Conservation (phyloP, 2,329 filamentous ascomycete genomes). For the Colletotrichum truncatum region DNA sequence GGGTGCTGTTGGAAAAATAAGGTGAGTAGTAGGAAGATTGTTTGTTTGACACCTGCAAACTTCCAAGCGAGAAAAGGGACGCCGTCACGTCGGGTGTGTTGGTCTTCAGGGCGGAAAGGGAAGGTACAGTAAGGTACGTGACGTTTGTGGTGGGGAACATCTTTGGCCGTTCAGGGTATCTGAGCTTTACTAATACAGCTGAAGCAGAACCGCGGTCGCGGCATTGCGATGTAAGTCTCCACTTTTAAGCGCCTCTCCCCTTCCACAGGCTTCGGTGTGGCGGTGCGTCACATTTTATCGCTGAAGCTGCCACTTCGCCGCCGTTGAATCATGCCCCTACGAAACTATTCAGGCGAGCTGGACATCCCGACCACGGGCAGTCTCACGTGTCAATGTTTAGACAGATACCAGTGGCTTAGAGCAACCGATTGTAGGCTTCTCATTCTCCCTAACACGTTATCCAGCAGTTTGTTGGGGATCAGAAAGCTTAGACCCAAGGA, state of each 20-base stretch:
- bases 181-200: constrained; percentile 5
- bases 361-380: no score
- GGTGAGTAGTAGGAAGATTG: neutral
- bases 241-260: neutral
- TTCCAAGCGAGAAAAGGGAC: neutral
- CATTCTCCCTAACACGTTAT: no score
- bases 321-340: no score
- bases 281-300: constrained; percentile 15
- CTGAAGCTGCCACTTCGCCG: no score
- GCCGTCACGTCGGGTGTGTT: neutral
- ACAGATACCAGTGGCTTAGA: no score
- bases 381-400: no score
- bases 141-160: constrained; percentile 19
- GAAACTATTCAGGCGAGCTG: no score
- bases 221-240: constrained; percentile 2
- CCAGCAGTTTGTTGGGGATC: no score
- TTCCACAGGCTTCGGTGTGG: constrained; percentile 29
- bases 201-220: neutral
- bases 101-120: neutral
- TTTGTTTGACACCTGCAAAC: neutral
- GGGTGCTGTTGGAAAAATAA: neutral
- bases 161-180: neutral
- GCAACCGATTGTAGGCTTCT: no score
- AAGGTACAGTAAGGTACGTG: constrained; percentile 3
- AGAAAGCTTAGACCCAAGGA: no score